Evolutionary conservation across 2,329 filamentous ascomycete genomes (phyloP), one percentile per base, ranked within the genome.

Genomic region (Blumeriella jaapii): DNA sequence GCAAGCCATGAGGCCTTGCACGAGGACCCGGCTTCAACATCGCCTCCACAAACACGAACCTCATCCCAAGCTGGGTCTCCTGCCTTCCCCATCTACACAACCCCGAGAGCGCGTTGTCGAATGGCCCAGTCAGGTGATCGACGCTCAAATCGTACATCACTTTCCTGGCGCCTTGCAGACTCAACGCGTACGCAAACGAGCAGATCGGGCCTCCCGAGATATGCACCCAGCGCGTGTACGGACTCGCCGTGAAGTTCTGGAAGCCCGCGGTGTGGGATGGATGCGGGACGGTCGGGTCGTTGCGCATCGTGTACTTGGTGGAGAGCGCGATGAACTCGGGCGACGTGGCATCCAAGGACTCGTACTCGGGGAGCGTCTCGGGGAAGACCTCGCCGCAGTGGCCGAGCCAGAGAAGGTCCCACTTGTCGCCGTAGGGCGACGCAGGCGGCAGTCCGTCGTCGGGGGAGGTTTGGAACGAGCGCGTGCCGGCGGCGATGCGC

Each of bases 141-240:
- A 47, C 31, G 38, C 72, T 72, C 5, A 78, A 60, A 46, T 76
- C 71, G 57, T 70, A 76, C 3, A 33, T 6, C 4, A 33, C 31
- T 55, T 77, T 77, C 46, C 71, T 65, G 3, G 48, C 48, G 1
- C 48, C 48, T 8, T 31, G 16, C 14, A 47, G 47, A 2, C 52
- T 52, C 22, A 61, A 35, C 1, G 54, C 59, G 29, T 60, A 60
- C 2, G 55, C 52, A 33, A 58, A 57, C 2, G 53, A 51, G 40
- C 59, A 60, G 13, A 58, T 51, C 0, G 53, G 52, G 4, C 42
- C 46, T 1, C 43, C 45, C 5, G 48, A 46, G 15, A 41, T 31
- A 29, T 56, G 55, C 7, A 57, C 49, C 12, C 50, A 47, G 4
- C 56, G 50, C 4, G 41, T 49, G 3, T 44, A 33, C 23, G n/a